Evolutionary conservation across 2,329 filamentous ascomycete genomes (phyloP), one percentile per base, ranked within the genome.

Genomic region (Sclerotinia borealis): DNA sequence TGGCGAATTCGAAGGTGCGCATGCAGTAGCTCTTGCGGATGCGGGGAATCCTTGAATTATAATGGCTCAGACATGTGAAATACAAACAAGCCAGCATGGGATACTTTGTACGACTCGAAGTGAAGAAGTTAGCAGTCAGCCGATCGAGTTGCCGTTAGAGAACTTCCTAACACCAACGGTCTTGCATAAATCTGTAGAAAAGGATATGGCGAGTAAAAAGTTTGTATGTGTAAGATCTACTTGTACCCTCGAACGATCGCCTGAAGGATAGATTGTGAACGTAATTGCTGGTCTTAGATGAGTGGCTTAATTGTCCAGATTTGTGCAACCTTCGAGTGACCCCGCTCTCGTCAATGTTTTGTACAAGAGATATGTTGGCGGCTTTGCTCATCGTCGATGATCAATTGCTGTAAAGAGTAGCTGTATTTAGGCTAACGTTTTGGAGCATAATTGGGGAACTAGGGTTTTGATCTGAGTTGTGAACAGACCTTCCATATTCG

Each of bases 1-100:
- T 43, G 6, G 7, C 10, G 5, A 9, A 45, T 61, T 43, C 45
- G 45, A 56, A 27, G 39, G 52, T 41, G 37, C 27, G 13, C 19
- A 54, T 43, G 37, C 37, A 61, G 13, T 19, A 45, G 29, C 15
- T 45, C 11, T 61, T 27, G 27, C 22, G 22, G 17, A 55, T 47
- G 49, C 59, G 48, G 59, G 37, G 48, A 61, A 61, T 47, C 49
- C 37, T 54, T 55, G 29, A n/a, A 52, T 10, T 17, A 25, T 39
- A 13, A 22, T 15, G 31, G n/a, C n/a, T 22, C 48, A 25, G 29
- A 43, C 48, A 54, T 34, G 59, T 54, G 47, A 54, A 61, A 43
- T 55, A 8, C 15, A 47, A 9, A 27, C 1, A 27, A 25, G 8
- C 19, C 13, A 25, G 36, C 10, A 34, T 34, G n/a, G 10, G 10